These are phyloP conservation scores for Phytomonas sp. DNA, from an alignment of 208 protist species.

Conservation along the genomic window DNA sequence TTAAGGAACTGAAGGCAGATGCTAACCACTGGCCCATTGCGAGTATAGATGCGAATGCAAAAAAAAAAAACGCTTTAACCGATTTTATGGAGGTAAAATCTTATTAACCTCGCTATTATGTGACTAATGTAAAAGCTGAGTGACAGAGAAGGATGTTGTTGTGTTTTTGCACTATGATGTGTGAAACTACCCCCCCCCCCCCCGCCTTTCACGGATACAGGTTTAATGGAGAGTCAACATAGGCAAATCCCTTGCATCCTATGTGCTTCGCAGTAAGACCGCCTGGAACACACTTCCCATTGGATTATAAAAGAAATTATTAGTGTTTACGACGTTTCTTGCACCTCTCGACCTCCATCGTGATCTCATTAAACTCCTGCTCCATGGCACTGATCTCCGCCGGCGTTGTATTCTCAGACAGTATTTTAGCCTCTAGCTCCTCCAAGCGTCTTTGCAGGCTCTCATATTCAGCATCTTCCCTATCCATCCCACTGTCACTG, in stretches of 20 bases:
- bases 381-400: conserved; percentile 68
- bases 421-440: conserved; percentile 57
- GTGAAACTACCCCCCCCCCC: not conserved
- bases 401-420: conserved; percentile 55
- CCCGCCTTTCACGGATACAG: too few species aligned
- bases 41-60: not conserved
- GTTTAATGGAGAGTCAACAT: not conserved
- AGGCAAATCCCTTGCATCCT: not conserved
- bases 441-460: conserved; percentile 41
- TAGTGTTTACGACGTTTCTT: not conserved
- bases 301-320: not conserved
- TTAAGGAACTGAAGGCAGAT: conserved; percentile 59
- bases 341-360: conserved; percentile 20
- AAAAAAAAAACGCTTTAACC: not conserved
- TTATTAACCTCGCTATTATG: conserved; percentile 1
- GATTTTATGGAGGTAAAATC: not conserved
- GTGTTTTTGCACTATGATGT: not conserved
- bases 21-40: conserved; percentile 29
- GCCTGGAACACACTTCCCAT: not conserved
- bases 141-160: not conserved
- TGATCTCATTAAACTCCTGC: conserved; percentile 70
- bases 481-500: not conserved
- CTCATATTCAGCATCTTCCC: conserved; percentile 17
- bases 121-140: conserved; percentile 10
- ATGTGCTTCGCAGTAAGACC: not conserved